Conservation (phyloP, 1,284 basidiomycete species). For the Dichomitus squalens region DNA sequence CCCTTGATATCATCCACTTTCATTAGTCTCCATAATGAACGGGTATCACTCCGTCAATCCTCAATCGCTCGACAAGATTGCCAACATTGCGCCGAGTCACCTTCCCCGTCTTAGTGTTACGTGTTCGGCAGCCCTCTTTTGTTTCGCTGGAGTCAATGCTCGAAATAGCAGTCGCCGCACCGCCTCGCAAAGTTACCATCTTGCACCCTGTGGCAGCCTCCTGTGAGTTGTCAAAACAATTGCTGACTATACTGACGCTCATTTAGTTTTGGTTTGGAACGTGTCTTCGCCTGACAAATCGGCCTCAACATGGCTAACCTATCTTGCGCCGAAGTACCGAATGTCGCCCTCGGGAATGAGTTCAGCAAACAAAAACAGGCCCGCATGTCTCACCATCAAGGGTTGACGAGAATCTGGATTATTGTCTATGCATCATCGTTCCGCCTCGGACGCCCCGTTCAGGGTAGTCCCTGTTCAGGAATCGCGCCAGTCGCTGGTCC, state of each 20-base stretch:
- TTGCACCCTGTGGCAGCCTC: no score
- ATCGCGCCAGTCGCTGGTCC: slow-evolving; percentile 11
- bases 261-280: slow-evolving; percentile 12
- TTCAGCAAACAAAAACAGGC: slow-evolving; percentile 6
- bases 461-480: slow-evolving; percentile 15
- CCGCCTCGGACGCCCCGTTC: slow-evolving; percentile 15
- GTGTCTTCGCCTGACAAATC: slow-evolving; percentile 16
- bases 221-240: slow-evolving; percentile 19
- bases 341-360: neutral
- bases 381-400: slow-evolving; percentile 17
- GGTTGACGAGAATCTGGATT: slow-evolving; percentile 9
- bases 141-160: slow-evolving; percentile 14
- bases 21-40: slow-evolving; percentile 1
- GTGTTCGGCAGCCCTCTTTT: slow-evolving; percentile 23
- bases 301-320: slow-evolving; percentile 15
- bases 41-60: slow-evolving; percentile 15
- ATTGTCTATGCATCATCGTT: slow-evolving; percentile 10
- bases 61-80: slow-evolving; percentile 15
- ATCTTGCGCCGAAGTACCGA: slow-evolving; percentile 8
- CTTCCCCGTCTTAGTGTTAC: slow-evolving; percentile 20
- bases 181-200: slow-evolving; percentile 11
- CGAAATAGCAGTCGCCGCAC: slow-evolving; percentile 5
- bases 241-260: slow-evolving; percentile 12
- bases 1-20: slow-evolving; percentile 10
- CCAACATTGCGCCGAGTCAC: slow-evolving; percentile 12